phyloP scores from a whole-genome alignment of 768 basidiomycete genomes.

The Zangia roseola region DNA sequence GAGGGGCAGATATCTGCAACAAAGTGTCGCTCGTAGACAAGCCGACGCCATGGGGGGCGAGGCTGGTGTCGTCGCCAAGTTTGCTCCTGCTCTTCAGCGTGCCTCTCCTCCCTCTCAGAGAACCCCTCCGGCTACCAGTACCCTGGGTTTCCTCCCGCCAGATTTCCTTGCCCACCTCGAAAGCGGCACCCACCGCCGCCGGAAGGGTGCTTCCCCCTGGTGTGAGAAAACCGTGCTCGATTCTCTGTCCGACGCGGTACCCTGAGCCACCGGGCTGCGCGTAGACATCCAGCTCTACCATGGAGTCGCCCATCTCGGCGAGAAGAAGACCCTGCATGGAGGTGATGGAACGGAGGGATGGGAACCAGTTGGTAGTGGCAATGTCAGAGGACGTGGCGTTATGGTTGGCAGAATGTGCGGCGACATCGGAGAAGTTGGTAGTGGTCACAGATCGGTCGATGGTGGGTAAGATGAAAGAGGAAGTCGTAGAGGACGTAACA shows the following conservation, averaged over 20 bases:
- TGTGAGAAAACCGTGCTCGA: slow-evolving; percentile 32
- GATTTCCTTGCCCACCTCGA: slow-evolving; percentile 20
- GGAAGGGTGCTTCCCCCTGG: slow-evolving; percentile 30
- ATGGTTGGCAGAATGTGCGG: slow-evolving; percentile 12
- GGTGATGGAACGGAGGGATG: slow-evolving; percentile 32
- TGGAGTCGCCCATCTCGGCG: slow-evolving; percentile 47
- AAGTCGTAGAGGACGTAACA: slow-evolving; percentile 23
- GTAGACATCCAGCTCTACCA: slow-evolving; percentile 44
- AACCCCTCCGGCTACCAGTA: slow-evolving; percentile 6
- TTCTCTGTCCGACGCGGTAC: slow-evolving; percentile 41
- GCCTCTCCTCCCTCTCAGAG: slow-evolving; percentile 15
- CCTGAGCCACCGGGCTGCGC: slow-evolving; percentile 35
- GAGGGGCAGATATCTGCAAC: slow-evolving; percentile 48
- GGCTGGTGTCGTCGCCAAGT: slow-evolving; percentile 2
- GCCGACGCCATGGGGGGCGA: slow-evolving; percentile 24
- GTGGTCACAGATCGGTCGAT: slow-evolving; percentile 14
- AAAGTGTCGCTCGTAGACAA: slow-evolving; percentile 51
- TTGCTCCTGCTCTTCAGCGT: slow-evolving; percentile 6
- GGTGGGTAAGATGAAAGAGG: slow-evolving; percentile 23
- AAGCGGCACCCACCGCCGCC: slow-evolving; percentile 4
- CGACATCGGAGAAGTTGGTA: slow-evolving; percentile 18
- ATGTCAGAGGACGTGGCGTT: slow-evolving; percentile 4
- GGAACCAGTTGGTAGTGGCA: slow-evolving; percentile 16
- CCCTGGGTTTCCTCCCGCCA: slow-evolving; percentile 18
- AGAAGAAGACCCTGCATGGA: slow-evolving; percentile 48